Base-by-base conservation (phyloP, 139 green algal genomes). In the Picochlorum sp. region DNA sequence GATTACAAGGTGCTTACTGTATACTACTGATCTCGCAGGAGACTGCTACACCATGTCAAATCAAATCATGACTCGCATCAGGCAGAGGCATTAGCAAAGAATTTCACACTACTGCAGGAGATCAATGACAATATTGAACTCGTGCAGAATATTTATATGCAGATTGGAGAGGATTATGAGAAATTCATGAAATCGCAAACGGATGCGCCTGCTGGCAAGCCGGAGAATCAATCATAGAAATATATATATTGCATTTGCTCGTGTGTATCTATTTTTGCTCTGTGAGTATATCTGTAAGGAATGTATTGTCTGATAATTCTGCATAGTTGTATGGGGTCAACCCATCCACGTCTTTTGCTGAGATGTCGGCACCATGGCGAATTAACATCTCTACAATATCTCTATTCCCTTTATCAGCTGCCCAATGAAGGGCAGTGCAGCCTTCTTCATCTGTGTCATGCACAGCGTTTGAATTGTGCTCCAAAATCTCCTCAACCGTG, bases 301-400 rank as follows among this genome's bases (percentile, higher is more conserved):
- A 41, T 13, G 34, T 41, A 41, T 84, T 60, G 28, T 69, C 76
- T 7, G 73, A 77, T 6, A 87, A 30, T 6, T 76, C 72, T 2
- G 80, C 80, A 63, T 87, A 87, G 49, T 85, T 67, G 49, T 82
- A 50, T 14, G 81, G 47, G 1, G 81, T 83, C 37, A 83, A 55
- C 1, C 81, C 81, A 20, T 87, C 81, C 2, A 18, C 49, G 44
- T 66, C 61, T 44, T 32, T 37, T 8, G 14, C 14, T 41, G 2
- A 32, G 3, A 21, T 20, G n/a, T 55, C 4, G 14, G 24, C 24
- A 21, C 61, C 61, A 16, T 8, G 6, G 18, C 37, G 21, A 7
- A 69, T 18, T 9, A 69, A 23, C 20, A 58, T 60, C 14, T n/a
- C 21, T 18, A 69, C 30, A 21, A 49, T 28, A 23, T 67, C 55